Percentiles rank a stretch among this genome's conserved stretches.
These are phyloP conservation scores for Apiospora marii DNA, from an alignment of 2,329 filamentous ascomycete species.

Conservation along the genomic window DNA sequence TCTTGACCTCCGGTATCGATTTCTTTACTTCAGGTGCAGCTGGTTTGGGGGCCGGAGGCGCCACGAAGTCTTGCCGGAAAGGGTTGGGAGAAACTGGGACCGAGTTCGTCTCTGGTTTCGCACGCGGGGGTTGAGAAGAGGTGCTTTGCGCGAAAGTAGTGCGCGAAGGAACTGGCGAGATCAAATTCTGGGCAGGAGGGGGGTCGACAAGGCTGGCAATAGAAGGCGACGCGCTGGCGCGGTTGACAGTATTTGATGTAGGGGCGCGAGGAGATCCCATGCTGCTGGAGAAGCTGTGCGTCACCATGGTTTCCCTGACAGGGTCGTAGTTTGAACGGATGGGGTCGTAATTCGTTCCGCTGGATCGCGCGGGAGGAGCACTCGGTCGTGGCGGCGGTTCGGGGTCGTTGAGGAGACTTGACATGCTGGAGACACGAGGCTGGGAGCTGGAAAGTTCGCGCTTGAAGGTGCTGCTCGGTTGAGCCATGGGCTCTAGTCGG, in stretches of 20 bases:
- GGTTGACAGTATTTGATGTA: constrained; percentile 58
- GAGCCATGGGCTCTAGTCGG: constrained; percentile 46
- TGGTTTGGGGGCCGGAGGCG: constrained; percentile 44
- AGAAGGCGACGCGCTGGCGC: constrained; percentile 88
- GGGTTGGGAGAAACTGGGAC: constrained; percentile 54
- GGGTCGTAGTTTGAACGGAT: constrained; percentile 80
- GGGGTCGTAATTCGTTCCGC: constrained; percentile 88
- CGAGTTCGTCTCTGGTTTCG: constrained; percentile 46
- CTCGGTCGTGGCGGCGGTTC: constrained; percentile 54
- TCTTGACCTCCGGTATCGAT: constrained; percentile 45
- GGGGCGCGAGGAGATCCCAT: constrained; percentile 60
- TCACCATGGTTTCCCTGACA: constrained; percentile 67
- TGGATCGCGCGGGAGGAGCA: constrained; percentile 62
- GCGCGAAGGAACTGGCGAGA: constrained; percentile 49
- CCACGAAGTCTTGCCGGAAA: constrained; percentile 45
- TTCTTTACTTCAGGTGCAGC: constrained; percentile 31
- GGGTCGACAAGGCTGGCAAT: constrained; percentile 91
- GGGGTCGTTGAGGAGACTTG: constrained; percentile 63
- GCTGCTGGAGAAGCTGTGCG: constrained; percentile 46
- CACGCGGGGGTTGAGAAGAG: constrained; percentile 39
- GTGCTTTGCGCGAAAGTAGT: constrained; percentile 43
- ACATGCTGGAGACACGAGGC: constrained; percentile 48
- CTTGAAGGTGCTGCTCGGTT: constrained; percentile 53
- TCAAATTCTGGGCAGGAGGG: constrained; percentile 50
- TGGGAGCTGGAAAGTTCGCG: constrained; percentile 58